These are phyloP conservation scores for Scheffersomyces illinoinensis DNA, from an alignment of 1,139 yeast species.

Conservation along the genomic window DNA sequence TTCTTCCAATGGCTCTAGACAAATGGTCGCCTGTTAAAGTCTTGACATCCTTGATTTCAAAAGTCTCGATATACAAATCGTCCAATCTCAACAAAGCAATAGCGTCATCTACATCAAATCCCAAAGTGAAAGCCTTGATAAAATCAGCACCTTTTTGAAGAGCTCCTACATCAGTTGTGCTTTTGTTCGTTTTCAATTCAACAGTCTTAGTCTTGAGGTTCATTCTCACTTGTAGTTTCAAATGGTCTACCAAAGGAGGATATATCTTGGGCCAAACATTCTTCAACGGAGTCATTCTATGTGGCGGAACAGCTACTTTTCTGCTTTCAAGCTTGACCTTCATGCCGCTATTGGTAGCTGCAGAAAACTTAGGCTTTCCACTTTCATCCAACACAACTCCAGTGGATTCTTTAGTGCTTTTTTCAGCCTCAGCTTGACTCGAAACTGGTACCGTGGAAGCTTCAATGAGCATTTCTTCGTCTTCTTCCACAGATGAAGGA, in stretches of 20 bases:
- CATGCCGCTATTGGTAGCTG: slow-evolving; percentile 66
- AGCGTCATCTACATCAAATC: slow-evolving; percentile 96
- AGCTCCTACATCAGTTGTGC: slow-evolving; percentile 89
- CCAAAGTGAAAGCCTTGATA: slow-evolving; percentile 89
- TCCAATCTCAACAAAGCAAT: slow-evolving; percentile 91
- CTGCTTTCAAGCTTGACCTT: slow-evolving; percentile 81
- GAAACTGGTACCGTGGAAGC: slow-evolving; percentile 42
- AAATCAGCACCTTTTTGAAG: slow-evolving; percentile 97
- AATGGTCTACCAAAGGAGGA: slow-evolving; percentile 92
- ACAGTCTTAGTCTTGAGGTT: slow-evolving; percentile 82
- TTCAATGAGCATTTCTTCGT: slow-evolving; percentile 74
- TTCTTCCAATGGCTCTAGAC: slow-evolving; percentile 98
- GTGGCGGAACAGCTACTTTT: slow-evolving; percentile 94
- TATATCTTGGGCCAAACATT: slow-evolving; percentile 90
- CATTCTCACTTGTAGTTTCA: slow-evolving; percentile 95
- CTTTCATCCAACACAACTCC: slow-evolving; percentile 78
- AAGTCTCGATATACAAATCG: slow-evolving; percentile 94
- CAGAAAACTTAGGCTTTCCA: slow-evolving; percentile 86
- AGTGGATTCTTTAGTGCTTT: slow-evolving; percentile 30
- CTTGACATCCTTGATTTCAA: slow-evolving; percentile 95
- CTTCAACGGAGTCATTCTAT: slow-evolving; percentile 91
- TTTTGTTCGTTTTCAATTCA: slow-evolving; percentile 76
- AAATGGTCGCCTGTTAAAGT: slow-evolving; percentile 94
- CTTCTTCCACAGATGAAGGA: slow-evolving; percentile 25
- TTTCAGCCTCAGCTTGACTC: slow-evolving; percentile 14